Percentiles rank a stretch among this genome's conserved stretches.
phyloP scores from a whole-genome alignment of 176 grass and related monocot genomes.

The Rhynchospora tenuis region DNA sequence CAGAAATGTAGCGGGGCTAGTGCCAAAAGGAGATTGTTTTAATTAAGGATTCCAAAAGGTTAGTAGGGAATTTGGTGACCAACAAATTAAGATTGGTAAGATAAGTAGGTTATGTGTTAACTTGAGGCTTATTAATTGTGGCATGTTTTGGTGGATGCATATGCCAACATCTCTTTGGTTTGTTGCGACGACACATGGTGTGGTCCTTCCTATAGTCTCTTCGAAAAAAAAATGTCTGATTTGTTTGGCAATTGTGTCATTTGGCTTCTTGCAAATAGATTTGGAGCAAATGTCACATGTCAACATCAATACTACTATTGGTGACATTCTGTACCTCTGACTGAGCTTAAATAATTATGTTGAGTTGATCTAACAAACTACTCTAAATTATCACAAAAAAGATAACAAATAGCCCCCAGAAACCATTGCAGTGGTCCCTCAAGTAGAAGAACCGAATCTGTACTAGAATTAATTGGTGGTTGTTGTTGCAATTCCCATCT shows the following conservation, averaged over 20 bases:
- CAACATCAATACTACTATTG: background rate
- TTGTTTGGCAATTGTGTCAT: background rate
- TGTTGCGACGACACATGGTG: background rate
- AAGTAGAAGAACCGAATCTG: background rate
- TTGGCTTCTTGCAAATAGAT: background rate
- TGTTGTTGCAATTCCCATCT: background rate
- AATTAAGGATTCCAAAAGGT: background rate
- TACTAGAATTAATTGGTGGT: slow-evolving; percentile 4
- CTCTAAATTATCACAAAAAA: background rate
- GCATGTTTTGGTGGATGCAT: background rate
- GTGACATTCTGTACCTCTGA: background rate
- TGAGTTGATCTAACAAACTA: background rate
- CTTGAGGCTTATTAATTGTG: slow-evolving; percentile 1
- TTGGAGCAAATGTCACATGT: background rate
- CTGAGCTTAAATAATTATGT: background rate
- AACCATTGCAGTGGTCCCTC: background rate
- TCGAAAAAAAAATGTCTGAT: background rate
- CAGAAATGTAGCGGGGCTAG: background rate
- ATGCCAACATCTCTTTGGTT: background rate
- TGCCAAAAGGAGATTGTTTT: background rate
- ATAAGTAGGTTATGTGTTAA: background rate
- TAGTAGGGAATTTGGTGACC: slow-evolving; percentile 20
- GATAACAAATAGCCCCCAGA: background rate
- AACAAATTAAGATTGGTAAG: background rate
- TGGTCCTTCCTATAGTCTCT: background rate